Percentiles rank a stretch among this genome's conserved stretches.
Conservation (phyloP, 2,329 filamentous ascomycete species). For the Hypoxylon sp. region DNA sequence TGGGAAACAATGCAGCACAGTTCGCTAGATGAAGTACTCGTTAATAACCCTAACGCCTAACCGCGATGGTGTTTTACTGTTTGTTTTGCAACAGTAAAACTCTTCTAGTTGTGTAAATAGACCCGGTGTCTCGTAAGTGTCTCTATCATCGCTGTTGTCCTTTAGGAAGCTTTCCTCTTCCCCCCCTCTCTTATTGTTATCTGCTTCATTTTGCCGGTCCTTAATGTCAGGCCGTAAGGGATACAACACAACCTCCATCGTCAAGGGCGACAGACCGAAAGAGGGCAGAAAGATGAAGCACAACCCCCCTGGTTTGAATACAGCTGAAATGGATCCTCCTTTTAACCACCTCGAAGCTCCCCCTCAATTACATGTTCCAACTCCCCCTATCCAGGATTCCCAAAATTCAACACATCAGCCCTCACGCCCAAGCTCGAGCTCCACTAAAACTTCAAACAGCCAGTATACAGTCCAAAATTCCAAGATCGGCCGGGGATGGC, state of each 20-base stretch:
- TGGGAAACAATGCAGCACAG: no score
- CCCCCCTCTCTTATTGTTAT: not conserved
- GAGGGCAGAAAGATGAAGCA: not conserved
- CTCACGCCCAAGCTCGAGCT: constrained; percentile 4
- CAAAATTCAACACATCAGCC: not conserved
- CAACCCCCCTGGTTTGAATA: not conserved
- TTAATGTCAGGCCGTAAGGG: constrained; percentile 10
- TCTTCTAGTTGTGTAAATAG: not conserved
- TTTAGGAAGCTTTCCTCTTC: not conserved
- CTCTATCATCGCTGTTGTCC: not conserved
- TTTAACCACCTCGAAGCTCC: not conserved
- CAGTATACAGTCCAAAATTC: constrained; percentile 5
- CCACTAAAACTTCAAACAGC: not conserved
- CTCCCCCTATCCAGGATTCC: not conserved
- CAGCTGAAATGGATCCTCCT: not conserved
- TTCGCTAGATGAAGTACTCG: not conserved
- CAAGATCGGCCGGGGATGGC: constrained; percentile 8
- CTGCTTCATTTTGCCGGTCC: not conserved
- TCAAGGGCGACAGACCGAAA: not conserved
- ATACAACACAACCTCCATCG: constrained; percentile 6
- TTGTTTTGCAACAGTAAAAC: no score
- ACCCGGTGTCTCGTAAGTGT: not conserved
- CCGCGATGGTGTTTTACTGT: not conserved
- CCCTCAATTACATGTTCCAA: not conserved
- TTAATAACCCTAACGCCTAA: not conserved